Conservation (phyloP, 202 grass and related monocot species). For the Schoenoplectus triqueter region DNA sequence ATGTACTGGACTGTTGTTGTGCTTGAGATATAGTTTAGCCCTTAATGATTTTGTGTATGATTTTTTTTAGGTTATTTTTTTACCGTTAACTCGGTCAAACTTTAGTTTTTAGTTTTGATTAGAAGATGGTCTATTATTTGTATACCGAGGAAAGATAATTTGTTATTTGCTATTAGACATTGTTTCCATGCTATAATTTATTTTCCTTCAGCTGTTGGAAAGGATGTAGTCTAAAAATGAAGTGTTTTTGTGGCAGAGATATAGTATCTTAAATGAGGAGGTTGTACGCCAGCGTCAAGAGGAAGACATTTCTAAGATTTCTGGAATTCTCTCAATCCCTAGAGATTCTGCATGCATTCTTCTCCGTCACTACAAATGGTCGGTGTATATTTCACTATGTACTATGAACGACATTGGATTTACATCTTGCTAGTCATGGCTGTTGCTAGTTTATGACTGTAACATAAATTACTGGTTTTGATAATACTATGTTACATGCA, state of each 20-base stretch:
- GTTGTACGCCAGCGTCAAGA: slow-evolving; percentile 65
- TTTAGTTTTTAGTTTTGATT: background rate
- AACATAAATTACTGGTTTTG: background rate
- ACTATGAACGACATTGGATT: background rate
- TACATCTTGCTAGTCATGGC: background rate
- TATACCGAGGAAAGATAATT: slow-evolving; percentile 59
- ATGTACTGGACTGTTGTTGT: background rate
- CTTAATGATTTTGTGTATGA: background rate
- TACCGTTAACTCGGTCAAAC: background rate
- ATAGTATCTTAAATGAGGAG: slow-evolving; percentile 55
- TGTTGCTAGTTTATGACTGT: background rate
- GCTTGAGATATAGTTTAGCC: background rate
- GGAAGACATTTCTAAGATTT: slow-evolving; percentile 66
- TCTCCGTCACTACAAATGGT: slow-evolving; percentile 84
- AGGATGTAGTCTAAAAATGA: background rate
- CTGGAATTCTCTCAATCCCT: slow-evolving; percentile 52
- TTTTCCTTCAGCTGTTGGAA: background rate
- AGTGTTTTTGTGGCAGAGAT: slow-evolving; percentile 56
- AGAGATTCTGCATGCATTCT: slow-evolving; percentile 62
- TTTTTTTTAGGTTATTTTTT: background rate
- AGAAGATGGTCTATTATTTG: background rate
- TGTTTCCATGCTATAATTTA: background rate
- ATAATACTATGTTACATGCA: slow-evolving; percentile 1
- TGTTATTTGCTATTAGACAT: slow-evolving; percentile 28
- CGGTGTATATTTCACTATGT: slow-evolving; percentile 28